Conservation (phyloP, 2,329 filamentous ascomycete genomes). For the Juglanconis oblonga region DNA sequence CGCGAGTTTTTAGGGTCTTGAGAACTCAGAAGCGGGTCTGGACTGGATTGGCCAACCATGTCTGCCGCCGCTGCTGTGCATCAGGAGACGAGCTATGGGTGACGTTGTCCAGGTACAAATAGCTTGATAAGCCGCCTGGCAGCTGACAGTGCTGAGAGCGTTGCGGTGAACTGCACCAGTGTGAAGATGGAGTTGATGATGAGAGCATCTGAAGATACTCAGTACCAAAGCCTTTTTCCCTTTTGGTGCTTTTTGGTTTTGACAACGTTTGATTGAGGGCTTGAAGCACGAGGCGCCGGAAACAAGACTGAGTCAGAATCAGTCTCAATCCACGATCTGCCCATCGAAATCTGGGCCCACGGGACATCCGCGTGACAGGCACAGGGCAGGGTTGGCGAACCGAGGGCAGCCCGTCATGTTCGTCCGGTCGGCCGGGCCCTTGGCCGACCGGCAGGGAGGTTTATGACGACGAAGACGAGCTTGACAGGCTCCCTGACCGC, state of each 20-base stretch:
- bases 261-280: not conserved
- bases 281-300: slow-evolving; percentile 2
- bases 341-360: slow-evolving; percentile 5
- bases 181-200: not conserved
- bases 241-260: too few species aligned
- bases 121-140: not conserved
- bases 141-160: not conserved
- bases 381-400: not conserved
- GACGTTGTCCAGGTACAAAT: not conserved
- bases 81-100: not conserved
- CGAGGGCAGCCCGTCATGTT: not conserved
- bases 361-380: slow-evolving; percentile 13
- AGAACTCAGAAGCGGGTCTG: not conserved
- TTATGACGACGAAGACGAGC: not conserved
- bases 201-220: too few species aligned
- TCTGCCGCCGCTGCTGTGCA: not conserved
- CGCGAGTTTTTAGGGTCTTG: too few species aligned
- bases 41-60: not conserved
- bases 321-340: slow-evolving; percentile 10
- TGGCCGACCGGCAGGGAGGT: not conserved
- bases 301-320: slow-evolving; percentile 1
- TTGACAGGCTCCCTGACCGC: not conserved
- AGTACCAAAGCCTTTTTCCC: too few species aligned
- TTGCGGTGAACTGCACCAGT: not conserved
- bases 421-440: not conserved